Base-by-base conservation (phyloP, 2,329 filamentous ascomycete species). In the Phaeosphaeria sp. region DNA sequence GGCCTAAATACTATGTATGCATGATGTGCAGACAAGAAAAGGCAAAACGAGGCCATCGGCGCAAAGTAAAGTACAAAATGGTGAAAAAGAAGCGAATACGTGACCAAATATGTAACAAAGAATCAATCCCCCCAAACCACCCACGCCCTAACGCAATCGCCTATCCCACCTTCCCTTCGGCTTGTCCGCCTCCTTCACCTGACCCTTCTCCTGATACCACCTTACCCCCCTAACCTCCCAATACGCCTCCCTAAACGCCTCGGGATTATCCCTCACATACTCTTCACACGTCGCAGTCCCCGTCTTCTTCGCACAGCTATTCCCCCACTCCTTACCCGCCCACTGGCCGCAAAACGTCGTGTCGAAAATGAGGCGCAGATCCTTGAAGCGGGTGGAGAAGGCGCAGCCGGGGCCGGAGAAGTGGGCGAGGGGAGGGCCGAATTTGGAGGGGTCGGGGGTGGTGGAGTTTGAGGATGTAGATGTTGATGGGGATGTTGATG, bases 251-350 rank as follows among this genome's bases (percentile, higher is more conserved):
- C 21, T 44, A 48, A 77, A 77, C 1, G 52, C 70, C 15, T 66
- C 66, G 1, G 73, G 70, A 42, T 75, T 68, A 7, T 71, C 60
- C 15, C 60, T 24, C 6, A 78, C 74, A 61, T 68, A 78, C 21
- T 58, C 66, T 43, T 74, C 61, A 57, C 75, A 78, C 4, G 61
- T 88, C 39, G 74, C 59, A 0, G 86, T 89, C 54, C 86, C 80
- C 22, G 73, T 76, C 53, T 68, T 74, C 8, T 51, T 53, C 15
- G 51, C 55, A 53, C 72, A 73, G 3, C 49, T 51, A 24, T 76
- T 66, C 42, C 72, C 69, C 89, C 90, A 96, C 45, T 88, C 67
- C 36, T 61, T 67, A n/a, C 83, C 83, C 11, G 83, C 83, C 83
- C 83, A 86, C 45, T 81, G 78, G 40, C 84, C 83, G 52, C 83